A percentile compares a stretch with the other conserved stretches of the same genome.
Evolutionary conservation across 345 rosid species (phyloP).

Genomic region (Eucalyptus viminalis): DNA sequence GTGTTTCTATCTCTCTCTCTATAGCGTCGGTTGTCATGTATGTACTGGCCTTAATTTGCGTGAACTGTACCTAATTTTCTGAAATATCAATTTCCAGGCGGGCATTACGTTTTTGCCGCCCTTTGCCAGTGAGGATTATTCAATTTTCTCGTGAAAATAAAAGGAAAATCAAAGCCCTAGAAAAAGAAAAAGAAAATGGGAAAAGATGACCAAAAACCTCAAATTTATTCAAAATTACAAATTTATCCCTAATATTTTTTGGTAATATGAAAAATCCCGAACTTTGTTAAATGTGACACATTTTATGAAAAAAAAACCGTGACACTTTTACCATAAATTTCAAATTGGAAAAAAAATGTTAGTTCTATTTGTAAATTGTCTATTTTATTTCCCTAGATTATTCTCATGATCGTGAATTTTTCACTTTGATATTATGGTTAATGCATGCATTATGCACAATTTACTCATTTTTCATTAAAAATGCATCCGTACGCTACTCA

Average conservation of each 20-base stretch:
- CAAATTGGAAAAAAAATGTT: no score
- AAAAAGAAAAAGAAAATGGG: no score
- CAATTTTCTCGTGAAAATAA: background rate
- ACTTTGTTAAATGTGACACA: rapidly evolving
- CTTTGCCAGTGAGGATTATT: background rate
- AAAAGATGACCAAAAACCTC: no score
- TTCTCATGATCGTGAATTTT: no score
- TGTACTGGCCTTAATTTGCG: background rate
- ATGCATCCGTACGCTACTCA: no score
- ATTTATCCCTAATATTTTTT: rapidly evolving
- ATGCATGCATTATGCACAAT: no score
- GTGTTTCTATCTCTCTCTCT: background rate
- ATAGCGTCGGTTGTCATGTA: background rate
- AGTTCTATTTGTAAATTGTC: no score
- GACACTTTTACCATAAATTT: rapidly evolving
- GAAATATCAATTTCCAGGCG: background rate
- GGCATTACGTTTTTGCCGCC: background rate
- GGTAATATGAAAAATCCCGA: rapidly evolving
- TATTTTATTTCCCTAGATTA: no score
- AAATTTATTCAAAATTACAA: no score
- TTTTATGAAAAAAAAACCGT: no score
- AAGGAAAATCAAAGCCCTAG: background rate
- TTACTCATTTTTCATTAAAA: no score
- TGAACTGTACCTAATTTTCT: background rate
- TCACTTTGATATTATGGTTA: no score